Evolutionary conservation across 2,329 filamentous ascomycete species (phyloP).

Genomic region (Seiridium unicorne): DNA sequence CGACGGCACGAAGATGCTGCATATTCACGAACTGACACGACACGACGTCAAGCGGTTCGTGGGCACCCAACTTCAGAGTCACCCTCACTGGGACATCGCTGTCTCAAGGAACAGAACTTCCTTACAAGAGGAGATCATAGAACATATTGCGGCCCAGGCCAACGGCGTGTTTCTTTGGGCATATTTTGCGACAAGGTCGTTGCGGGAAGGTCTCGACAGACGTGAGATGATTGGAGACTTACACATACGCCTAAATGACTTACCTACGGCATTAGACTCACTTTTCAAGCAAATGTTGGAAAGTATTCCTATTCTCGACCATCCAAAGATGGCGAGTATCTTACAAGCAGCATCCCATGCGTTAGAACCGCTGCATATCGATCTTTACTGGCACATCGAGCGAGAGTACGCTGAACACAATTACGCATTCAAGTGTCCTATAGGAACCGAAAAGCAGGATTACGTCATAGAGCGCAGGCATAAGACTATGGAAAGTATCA

Average conservation of each 20-base stretch:
- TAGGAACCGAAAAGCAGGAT: not conserved
- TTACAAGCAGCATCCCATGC: not conserved
- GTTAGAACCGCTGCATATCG: not conserved
- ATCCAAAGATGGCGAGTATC: not conserved
- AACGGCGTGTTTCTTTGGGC: slow-evolving; percentile 2
- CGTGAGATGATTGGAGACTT: not conserved
- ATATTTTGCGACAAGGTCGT: not conserved
- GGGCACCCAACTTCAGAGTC: not conserved
- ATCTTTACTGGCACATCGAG: not conserved
- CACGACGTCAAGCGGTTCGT: not conserved
- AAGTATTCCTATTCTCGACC: not conserved
- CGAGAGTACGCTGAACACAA: not conserved
- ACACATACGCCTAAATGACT: not conserved
- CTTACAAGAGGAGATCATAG: not conserved
- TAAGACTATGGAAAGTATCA: not conserved
- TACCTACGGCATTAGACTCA: not conserved
- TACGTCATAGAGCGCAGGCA: not conserved
- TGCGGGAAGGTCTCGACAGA: not conserved
- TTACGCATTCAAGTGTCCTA: not conserved
- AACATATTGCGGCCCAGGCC: not conserved
- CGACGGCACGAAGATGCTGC: not conserved
- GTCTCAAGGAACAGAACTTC: no score
- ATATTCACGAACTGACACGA: slow-evolving; percentile 3
- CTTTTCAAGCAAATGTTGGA: not conserved
- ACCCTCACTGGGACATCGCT: not conserved